These are phyloP conservation scores for Zygnema cylindricum DNA, from an alignment of 139 green algal species.

Conservation along the genomic window DNA sequence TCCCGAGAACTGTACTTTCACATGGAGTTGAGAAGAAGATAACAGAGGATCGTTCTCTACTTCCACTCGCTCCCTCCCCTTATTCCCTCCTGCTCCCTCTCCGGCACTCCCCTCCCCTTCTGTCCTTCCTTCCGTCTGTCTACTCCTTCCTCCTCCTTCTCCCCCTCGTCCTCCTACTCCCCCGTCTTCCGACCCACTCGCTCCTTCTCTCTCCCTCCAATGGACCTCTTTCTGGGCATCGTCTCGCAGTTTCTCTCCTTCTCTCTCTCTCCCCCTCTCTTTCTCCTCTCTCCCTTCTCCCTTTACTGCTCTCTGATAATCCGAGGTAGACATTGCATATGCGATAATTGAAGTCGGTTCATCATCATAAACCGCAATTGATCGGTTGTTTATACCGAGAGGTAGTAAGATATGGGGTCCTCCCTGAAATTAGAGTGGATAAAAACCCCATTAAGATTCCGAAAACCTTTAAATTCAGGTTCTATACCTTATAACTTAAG, in stretches of 20 bases:
- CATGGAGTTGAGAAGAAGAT: background rate
- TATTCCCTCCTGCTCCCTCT: background rate
- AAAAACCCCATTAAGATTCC: no score
- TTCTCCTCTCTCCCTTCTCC: background rate
- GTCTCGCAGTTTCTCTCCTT: no score
- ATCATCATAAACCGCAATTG: conserved; percentile 51
- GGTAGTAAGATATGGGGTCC: background rate
- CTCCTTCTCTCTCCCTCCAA: background rate
- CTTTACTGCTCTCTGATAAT: conserved; percentile 49
- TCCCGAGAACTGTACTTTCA: conserved; percentile 4
- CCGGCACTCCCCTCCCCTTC: background rate
- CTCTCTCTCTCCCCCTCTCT: background rate
- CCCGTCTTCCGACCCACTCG: conserved; percentile 1
- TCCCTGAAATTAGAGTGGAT: no score
- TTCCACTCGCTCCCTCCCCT: background rate
- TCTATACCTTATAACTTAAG: no score
- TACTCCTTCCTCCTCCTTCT: background rate
- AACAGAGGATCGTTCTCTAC: background rate
- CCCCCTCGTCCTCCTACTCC: background rate
- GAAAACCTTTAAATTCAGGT: no score
- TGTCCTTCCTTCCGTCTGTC: background rate
- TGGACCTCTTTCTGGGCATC: background rate
- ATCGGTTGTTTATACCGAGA: background rate
- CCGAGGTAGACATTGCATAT: conserved; percentile 52
- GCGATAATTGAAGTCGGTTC: conserved; percentile 63